Evolutionary conservation across 2,329 filamentous ascomycete species (phyloP).

Genomic region (Pezicula rhizophila): DNA sequence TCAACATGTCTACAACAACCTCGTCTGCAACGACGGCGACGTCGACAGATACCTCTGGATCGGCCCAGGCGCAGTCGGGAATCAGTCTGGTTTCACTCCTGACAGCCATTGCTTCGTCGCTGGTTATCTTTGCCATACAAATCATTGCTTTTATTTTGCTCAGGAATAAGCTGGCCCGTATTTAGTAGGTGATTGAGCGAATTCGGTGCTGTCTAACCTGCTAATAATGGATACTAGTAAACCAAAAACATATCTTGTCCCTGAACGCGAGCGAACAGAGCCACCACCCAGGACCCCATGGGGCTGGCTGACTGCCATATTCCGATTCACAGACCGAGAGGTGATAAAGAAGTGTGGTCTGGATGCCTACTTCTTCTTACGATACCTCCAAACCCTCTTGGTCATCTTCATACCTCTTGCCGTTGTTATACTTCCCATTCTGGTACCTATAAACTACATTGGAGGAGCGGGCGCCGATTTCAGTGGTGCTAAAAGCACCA

Average conservation of each 20-base stretch:
- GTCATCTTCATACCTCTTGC: conserved; percentile 88
- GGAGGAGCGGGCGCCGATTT: conserved; percentile 53
- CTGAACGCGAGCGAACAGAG: conserved; percentile 76
- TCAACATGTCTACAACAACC: not conserved
- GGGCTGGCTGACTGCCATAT: conserved; percentile 49
- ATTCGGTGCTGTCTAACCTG: not conserved
- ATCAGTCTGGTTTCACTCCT: conserved; percentile 26
- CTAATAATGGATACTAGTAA: conserved; percentile 45
- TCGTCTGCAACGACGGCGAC: not conserved
- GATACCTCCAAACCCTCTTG: conserved; percentile 79
- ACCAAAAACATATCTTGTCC: conserved; percentile 79
- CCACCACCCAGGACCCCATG: conserved; percentile 56
- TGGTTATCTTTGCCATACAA: conserved; percentile 35
- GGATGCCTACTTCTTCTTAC: conserved; percentile 95
- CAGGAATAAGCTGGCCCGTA: conserved; percentile 71
- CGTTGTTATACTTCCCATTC: conserved; percentile 70
- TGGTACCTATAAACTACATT: conserved; percentile 78
- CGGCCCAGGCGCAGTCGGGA: conserved; percentile 19
- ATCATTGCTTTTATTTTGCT: conserved; percentile 69
- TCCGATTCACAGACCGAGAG: conserved; percentile 66
- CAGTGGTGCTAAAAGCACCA: conserved; percentile 28
- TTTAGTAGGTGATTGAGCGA: conserved; percentile 58
- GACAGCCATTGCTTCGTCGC: conserved; percentile 24
- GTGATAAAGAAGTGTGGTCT: conserved; percentile 93
- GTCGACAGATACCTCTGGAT: conserved; percentile 4